Evolutionary conservation across 2,329 filamentous ascomycete species (phyloP).

Genomic region (Phialocephala sp.): DNA sequence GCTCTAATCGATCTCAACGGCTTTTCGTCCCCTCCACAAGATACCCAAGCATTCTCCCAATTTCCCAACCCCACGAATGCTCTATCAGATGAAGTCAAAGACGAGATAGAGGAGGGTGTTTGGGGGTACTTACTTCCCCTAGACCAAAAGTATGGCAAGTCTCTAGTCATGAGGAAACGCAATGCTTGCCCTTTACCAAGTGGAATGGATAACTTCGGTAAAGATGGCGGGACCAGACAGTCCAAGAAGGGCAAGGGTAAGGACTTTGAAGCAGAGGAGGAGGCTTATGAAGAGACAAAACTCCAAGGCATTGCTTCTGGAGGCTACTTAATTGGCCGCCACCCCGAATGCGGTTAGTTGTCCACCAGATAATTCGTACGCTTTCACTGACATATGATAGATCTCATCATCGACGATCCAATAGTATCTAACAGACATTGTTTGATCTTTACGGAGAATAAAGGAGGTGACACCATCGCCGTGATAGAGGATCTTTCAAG

Average conservation of each 20-base stretch:
- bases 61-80: constrained; percentile 74
- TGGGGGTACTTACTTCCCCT: constrained; percentile 95
- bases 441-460: constrained; percentile 67
- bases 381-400: constrained; percentile 45
- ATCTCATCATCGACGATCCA: constrained; percentile 75
- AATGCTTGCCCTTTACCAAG: constrained; percentile 69
- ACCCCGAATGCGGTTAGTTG: constrained; percentile 86
- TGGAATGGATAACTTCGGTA: constrained; percentile 47
- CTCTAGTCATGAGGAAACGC: constrained; percentile 77
- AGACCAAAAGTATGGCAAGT: constrained; percentile 70
- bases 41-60: constrained; percentile 83
- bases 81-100: constrained; percentile 81
- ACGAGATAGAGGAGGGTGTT: constrained; percentile 76
- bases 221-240: constrained; percentile 47
- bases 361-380: neutral
- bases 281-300: constrained; percentile 67
- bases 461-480: constrained; percentile 65
- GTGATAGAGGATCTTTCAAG: constrained; percentile 92
- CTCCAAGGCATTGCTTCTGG: constrained; percentile 68
- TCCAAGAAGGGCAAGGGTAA: constrained; percentile 53
- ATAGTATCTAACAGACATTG: constrained; percentile 90
- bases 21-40: constrained; percentile 68
- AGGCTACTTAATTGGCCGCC: constrained; percentile 90
- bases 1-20: constrained; percentile 23
- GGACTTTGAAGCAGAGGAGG: constrained; percentile 58